A percentile compares a stretch with the other conserved stretches of the same genome.
Conservation (phyloP, 2,329 filamentous ascomycete genomes). For the Colletotrichum liaoningense region DNA sequence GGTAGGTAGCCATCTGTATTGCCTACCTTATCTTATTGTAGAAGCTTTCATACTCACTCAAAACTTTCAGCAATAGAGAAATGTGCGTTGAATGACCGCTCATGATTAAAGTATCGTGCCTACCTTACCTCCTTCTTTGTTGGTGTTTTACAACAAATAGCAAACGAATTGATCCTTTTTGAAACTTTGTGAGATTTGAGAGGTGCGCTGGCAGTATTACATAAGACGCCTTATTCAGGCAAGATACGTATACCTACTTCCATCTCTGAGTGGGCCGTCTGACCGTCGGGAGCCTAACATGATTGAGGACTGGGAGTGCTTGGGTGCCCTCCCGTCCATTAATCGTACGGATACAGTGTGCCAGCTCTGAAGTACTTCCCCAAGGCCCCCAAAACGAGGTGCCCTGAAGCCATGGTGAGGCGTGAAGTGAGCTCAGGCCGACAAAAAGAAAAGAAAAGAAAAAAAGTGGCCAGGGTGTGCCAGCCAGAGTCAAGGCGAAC, state of each 20-base stretch:
- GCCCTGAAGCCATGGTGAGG: slow-evolving; percentile 2
- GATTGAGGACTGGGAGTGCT: no score
- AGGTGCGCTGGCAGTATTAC: background rate
- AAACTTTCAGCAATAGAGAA: background rate
- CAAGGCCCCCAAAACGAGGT: background rate
- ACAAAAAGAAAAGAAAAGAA: background rate
- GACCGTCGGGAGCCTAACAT: background rate
- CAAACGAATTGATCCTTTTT: background rate
- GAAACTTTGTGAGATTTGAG: background rate
- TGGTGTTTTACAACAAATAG: background rate
- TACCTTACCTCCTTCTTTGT: background rate
- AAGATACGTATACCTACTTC: background rate
- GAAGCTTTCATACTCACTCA: background rate
- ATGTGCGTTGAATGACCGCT: background rate
- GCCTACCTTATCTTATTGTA: background rate
- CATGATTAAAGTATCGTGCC: background rate
- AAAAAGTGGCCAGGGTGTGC: slow-evolving; percentile 29
- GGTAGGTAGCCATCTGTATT: background rate
- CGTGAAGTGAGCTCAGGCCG: slow-evolving; percentile 5
- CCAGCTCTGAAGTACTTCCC: background rate
- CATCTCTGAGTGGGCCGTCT: background rate
- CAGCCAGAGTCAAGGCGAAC: slow-evolving; percentile 26
- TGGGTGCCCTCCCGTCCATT: background rate
- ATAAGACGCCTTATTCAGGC: background rate
- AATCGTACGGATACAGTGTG: background rate